Evolutionary conservation across 331 rosid species (phyloP), one percentile per base, ranked within the genome.

Genomic region (Malus hybrid): DNA sequence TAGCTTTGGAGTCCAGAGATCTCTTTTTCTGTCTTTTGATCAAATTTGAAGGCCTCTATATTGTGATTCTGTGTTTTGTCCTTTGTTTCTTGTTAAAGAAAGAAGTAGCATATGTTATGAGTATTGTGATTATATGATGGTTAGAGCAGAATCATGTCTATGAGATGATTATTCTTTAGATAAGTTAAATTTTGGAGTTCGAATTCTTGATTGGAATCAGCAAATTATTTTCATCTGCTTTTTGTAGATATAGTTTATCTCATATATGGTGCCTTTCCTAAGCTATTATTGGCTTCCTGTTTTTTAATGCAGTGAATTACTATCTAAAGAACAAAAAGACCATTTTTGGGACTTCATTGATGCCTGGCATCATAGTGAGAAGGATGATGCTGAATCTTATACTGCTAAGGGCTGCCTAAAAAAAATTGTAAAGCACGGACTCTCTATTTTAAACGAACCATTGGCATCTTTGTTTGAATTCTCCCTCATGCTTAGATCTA

Each of bases 301-400:
- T 68, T n/a, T 78, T 10, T 66, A 56, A 50, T 76, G 66, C 91
- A 92, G 99, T 55, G 97, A 94, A 89, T 74, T 90, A 15, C 79
- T 94, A 67, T 87, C 96, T 60, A 89, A 87, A 85, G 93, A 94
- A 65, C 82, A 75, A 46, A 84, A 83, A 33, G 88, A 78, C 36
- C 79, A 81, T 74, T 88, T 87, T 77, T 89, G 97, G 99, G 86
- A 90, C 78, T 92, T 94, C 79, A 85, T 89, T 77, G 90, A 94
- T 24, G 79, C 73, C 56, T 94, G 99, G 97, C 87, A 86, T 63
- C 74, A 78, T 9, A 55, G 67, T 11, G 89, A 77, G 78, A 75
- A 83, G 62, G 85, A 77, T 71, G 86, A 65, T 72, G 66, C 67
- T 77, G 76, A 44, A 73, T 72, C 85, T 62, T 63, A 69, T 58